Evolutionary conservation across 352 stramenopile species (phyloP).

Genomic region (Globisporangium recalcitrans): DNA sequence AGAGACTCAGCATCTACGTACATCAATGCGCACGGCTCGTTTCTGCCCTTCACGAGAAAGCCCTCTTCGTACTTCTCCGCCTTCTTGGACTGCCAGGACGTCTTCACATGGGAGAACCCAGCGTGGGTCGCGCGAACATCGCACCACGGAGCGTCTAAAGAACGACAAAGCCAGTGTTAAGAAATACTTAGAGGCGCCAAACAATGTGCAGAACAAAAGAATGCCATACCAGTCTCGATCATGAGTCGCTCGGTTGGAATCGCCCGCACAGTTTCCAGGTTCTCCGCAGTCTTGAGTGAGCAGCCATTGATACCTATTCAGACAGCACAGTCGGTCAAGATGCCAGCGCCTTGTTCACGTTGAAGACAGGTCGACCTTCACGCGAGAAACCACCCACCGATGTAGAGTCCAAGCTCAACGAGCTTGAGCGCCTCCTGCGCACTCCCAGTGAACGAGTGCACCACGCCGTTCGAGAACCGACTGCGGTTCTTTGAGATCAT

Average conservation of each 20-base stretch:
- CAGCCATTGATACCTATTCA: conserved; percentile 91
- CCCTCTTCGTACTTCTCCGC: conserved; percentile 90
- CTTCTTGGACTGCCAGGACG: conserved; percentile 86
- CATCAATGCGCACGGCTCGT: conserved; percentile 94
- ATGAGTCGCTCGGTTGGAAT: conserved; percentile 91
- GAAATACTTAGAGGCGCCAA: neutral
- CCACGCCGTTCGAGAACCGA: conserved; percentile 85
- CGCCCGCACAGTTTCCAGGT: conserved; percentile 88
- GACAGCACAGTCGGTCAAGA: neutral
- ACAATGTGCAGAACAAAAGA: neutral
- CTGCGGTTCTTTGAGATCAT: conserved; percentile 66
- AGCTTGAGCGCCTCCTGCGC: conserved; percentile 90
- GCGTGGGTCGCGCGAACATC: conserved; percentile 94
- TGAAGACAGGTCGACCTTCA: neutral
- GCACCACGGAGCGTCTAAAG: conserved; percentile 93
- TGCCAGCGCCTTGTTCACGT: neutral
- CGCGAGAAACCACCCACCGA: conserved; percentile 49
- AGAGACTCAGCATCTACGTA: no score
- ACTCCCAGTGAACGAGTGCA: conserved; percentile 95
- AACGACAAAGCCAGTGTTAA: neutral
- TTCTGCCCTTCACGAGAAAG: conserved; percentile 91
- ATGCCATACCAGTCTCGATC: conserved; percentile 86
- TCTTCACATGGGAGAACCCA: conserved; percentile 85
- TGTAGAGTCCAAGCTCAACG: conserved; percentile 92
- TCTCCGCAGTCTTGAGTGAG: conserved; percentile 93